Evolutionary conservation across 495 filamentous ascomycete genomes (phyloP).

Genomic region (Penicillium lividum): DNA sequence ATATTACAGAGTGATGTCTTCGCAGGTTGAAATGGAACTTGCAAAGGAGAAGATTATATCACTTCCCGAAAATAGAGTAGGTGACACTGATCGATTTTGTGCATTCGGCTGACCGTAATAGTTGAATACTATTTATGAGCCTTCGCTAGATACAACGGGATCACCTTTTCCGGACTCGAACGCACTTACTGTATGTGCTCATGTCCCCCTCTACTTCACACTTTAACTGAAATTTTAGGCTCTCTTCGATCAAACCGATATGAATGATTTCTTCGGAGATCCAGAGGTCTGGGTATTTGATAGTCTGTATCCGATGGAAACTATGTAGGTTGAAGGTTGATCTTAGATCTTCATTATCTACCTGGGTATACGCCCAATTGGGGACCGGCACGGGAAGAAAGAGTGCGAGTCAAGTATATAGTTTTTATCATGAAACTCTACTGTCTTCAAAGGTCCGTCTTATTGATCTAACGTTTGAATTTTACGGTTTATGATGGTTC

Average conservation of each 20-base stretch:
- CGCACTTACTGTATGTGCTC: background rate
- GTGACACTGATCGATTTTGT: background rate
- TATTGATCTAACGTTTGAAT: too few relatives aligned
- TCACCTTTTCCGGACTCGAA: background rate
- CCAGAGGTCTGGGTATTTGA: slow-evolving; percentile 30
- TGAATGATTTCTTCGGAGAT: slow-evolving; percentile 25
- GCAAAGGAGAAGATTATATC: slow-evolving; percentile 17
- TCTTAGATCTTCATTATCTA: background rate
- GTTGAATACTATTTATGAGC: background rate
- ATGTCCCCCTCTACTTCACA: background rate
- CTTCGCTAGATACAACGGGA: background rate
- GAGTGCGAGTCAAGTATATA: too few relatives aligned
- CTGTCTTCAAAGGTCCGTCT: too few relatives aligned
- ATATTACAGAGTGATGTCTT: slow-evolving; percentile 22
- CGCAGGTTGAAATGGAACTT: slow-evolving; percentile 20
- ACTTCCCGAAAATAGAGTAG: background rate
- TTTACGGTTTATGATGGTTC: too few relatives aligned
- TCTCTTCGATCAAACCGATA: background rate
- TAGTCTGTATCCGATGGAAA: slow-evolving; percentile 2
- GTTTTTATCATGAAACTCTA: too few relatives aligned
- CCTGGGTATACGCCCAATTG: too few relatives aligned
- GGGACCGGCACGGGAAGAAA: too few relatives aligned
- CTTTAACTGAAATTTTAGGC: background rate
- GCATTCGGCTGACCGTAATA: background rate
- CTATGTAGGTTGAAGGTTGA: background rate